A percentile compares a stretch with the other conserved stretches of the same genome.
These are phyloP conservation scores for Thraustochytrium striatum DNA, from an alignment of 352 stramenopile genomes.

Conservation along the genomic window DNA sequence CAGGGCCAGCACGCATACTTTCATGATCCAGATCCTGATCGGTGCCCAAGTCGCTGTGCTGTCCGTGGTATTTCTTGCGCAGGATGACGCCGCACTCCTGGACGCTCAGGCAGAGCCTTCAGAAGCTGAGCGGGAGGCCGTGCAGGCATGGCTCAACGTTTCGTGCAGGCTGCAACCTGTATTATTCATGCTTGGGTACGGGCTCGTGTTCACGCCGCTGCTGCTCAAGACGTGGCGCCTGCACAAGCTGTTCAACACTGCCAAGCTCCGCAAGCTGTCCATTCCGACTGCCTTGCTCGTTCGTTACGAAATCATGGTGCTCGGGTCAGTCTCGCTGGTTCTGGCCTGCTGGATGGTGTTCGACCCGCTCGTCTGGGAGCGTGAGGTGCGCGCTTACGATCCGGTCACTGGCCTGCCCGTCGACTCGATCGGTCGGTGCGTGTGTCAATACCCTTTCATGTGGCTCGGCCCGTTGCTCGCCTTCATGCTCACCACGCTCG, in stretches of 20 bases:
- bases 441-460: not conserved
- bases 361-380: conserved; percentile 2
- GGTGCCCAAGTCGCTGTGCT: conserved; percentile 2
- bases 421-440: not conserved
- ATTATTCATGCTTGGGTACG: not conserved
- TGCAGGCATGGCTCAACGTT: not conserved
- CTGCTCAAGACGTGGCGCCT: conserved; percentile 30
- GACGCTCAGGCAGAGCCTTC: not conserved
- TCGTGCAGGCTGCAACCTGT: not conserved
- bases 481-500: not conserved
- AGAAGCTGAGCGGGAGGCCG: not conserved
- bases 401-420: not conserved
- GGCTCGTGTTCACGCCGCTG: conserved; percentile 13
- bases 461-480: no score
- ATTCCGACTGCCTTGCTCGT: conserved; percentile 24
- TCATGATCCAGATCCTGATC: conserved; percentile 29
- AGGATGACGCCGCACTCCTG: not conserved
- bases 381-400: not conserved
- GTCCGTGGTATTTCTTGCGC: not conserved
- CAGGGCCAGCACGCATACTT: not conserved
- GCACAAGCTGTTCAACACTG: conserved; percentile 8
- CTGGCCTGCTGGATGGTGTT: conserved; percentile 1
- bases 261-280: not conserved
- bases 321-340: not conserved
- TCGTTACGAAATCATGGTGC: conserved; percentile 3